Conservation (phyloP, 2,329 filamentous ascomycete species). For the Cyclaneusma minus region DNA sequence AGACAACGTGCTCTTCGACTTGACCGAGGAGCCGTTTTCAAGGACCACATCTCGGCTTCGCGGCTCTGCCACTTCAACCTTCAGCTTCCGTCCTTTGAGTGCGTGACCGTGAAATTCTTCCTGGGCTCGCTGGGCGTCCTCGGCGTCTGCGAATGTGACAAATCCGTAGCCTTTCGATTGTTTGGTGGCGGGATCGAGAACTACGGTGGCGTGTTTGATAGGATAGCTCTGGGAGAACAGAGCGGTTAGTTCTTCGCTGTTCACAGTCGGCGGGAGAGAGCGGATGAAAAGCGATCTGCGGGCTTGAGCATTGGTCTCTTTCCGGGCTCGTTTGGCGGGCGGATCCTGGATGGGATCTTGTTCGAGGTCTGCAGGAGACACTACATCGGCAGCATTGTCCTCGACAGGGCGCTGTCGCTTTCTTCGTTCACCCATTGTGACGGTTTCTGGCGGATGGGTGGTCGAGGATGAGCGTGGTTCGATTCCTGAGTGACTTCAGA, state of each 20-base stretch:
- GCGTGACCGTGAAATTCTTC: constrained; percentile 65
- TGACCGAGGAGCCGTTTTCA: constrained; percentile 23
- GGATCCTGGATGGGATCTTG: constrained; percentile 17
- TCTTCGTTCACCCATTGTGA: no score
- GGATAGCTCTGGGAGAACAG: constrained; percentile 92
- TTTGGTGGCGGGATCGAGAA: constrained; percentile 73
- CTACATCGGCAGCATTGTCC: constrained; percentile 6
- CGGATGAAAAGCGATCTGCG: constrained; percentile 76
- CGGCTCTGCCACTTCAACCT: constrained; percentile 75
- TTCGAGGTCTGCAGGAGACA: constrained; percentile 7
- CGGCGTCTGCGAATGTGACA: constrained; percentile 87
- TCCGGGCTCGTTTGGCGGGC: constrained; percentile 38
- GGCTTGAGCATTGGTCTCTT: constrained; percentile 31
- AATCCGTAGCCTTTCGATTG: constrained; percentile 87
- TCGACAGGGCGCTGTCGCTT: constrained; percentile 14
- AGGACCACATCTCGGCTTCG: constrained; percentile 53
- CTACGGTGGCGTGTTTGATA: constrained; percentile 89
- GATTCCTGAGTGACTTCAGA: no score
- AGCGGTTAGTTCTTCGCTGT: constrained; percentile 67
- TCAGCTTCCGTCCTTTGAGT: constrained; percentile 68
- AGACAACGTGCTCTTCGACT: constrained; percentile 17
- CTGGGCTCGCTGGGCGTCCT: constrained; percentile 72
- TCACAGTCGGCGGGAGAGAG: constrained; percentile 63
- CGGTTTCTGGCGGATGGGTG: no score
- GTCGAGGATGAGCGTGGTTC: no score